phyloP scores from a whole-genome alignment of 2,329 filamentous ascomycete genomes.

The Helminthosporium solani region DNA sequence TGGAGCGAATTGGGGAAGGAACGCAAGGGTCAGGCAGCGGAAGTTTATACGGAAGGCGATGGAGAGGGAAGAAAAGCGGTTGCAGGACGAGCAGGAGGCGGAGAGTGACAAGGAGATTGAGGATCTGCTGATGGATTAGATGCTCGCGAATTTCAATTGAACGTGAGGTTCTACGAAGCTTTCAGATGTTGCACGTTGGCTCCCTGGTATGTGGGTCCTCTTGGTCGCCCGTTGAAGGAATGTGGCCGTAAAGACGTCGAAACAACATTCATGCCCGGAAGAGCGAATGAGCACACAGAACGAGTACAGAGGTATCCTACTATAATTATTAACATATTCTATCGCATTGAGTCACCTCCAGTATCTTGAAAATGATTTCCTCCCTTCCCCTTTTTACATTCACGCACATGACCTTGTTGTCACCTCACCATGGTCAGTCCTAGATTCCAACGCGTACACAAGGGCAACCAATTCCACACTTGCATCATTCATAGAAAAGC shows the following conservation, averaged over 20 bases:
- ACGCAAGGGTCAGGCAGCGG: slow-evolving; percentile 68
- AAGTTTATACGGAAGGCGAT: slow-evolving; percentile 65
- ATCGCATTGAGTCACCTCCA: neutral
- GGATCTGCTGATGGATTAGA: slow-evolving; percentile 60
- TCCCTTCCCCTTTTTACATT: neutral
- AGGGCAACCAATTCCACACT: slow-evolving; percentile 14
- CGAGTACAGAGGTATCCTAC: neutral
- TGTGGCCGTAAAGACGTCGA: slow-evolving; percentile 6
- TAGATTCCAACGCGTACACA: slow-evolving; percentile 33
- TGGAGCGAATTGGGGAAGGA: slow-evolving; percentile 64
- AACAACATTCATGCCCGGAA: neutral
- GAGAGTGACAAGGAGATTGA: slow-evolving; percentile 74
- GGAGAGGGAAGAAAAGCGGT: slow-evolving; percentile 58
- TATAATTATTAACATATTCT: neutral
- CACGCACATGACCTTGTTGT: too few species aligned
- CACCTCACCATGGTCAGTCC: too few species aligned
- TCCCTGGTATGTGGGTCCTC: slow-evolving; percentile 6
- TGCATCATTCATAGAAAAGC: slow-evolving; percentile 16
- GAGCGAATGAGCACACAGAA: neutral
- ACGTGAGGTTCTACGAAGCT: slow-evolving; percentile 2
- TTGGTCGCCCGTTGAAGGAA: slow-evolving; percentile 1
- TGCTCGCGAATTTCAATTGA: neutral
- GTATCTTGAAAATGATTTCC: neutral
- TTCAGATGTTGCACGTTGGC: slow-evolving; percentile 3
- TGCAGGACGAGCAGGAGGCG: slow-evolving; percentile 60